Conservation (phyloP, 108 stramenopile genomes). For the Cyclotella atomus region DNA sequence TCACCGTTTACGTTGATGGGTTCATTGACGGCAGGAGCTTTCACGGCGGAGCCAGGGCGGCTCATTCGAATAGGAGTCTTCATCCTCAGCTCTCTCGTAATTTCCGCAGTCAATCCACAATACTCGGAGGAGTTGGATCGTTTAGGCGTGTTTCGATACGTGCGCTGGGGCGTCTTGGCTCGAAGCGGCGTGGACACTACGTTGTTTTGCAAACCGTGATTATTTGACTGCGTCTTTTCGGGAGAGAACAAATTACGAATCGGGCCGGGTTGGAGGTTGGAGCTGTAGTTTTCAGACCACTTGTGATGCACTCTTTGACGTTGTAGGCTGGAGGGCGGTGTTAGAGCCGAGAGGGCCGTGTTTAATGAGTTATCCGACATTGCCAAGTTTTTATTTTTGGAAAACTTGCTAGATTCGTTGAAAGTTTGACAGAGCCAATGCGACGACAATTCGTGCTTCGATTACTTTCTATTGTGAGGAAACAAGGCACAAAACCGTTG, state of each 20-base stretch:
- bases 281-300: neutral
- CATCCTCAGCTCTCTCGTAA: constrained; percentile 16
- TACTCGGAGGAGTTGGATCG: constrained; percentile 12
- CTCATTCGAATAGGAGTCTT: neutral
- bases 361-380: neutral
- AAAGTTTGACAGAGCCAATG: too few relatives aligned
- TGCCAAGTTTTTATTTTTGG: too few relatives aligned
- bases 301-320: neutral
- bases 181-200: neutral
- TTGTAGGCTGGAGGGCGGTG: neutral
- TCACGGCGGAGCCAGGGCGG: neutral
- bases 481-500: too few relatives aligned
- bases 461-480: too few relatives aligned
- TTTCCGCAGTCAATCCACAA: constrained; percentile 41
- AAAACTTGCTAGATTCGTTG: too few relatives aligned
- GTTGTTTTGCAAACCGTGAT: neutral
- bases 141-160: neutral
- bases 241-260: neutral
- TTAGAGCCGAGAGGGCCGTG: neutral
- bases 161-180: constrained; percentile 1
- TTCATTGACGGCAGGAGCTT: neutral
- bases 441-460: too few relatives aligned
- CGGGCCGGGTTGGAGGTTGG: neutral
- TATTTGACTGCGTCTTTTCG: neutral
- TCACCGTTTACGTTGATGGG: too few relatives aligned